A percentile compares a stretch with the other conserved stretches of the same genome.
These are phyloP conservation scores for Cystobasidiaceae sp. DNA, from an alignment of 1,284 basidiomycete species.

Conservation along the genomic window DNA sequence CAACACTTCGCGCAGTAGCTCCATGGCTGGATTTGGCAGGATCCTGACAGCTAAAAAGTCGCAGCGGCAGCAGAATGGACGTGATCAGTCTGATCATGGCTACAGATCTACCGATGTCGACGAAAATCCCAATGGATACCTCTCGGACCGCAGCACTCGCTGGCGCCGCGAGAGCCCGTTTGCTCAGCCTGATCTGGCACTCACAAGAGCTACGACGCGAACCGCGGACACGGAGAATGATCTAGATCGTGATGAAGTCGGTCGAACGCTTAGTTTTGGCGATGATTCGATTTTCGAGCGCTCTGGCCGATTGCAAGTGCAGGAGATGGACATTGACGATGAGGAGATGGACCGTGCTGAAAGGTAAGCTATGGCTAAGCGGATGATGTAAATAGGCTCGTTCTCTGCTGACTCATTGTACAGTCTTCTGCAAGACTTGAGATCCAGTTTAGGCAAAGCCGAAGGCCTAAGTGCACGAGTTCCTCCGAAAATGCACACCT, in stretches of 20 bases:
- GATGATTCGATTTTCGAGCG: not conserved
- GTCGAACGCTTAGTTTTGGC: no score
- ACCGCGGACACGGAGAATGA: not conserved
- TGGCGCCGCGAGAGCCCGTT: no score
- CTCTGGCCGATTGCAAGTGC: not conserved
- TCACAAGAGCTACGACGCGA: no score
- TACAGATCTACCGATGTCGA: slow-evolving; percentile 24
- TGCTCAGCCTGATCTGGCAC: no score
- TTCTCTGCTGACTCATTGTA: not conserved
- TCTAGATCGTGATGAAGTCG: not conserved
- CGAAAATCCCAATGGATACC: not conserved
- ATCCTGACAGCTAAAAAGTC: not conserved
- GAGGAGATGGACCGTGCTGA: not conserved
- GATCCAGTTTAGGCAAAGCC: not conserved
- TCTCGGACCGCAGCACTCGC: not conserved
- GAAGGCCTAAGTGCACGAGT: not conserved
- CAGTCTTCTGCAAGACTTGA: slow-evolving; percentile 17
- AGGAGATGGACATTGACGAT: slow-evolving; percentile 7
- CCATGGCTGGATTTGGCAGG: slow-evolving; percentile 3
- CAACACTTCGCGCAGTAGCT: slow-evolving; percentile 11
- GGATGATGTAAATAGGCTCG: no score
- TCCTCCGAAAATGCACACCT: slow-evolving; percentile 23
- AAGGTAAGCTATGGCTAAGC: not conserved
- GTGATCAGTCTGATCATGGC: slow-evolving; percentile 1
- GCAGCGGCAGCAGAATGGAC: not conserved